Percentiles rank a stretch among this genome's conserved stretches.
Conservation (phyloP, 306 rosid genomes). For the Sphenostylis stenocarpa region DNA sequence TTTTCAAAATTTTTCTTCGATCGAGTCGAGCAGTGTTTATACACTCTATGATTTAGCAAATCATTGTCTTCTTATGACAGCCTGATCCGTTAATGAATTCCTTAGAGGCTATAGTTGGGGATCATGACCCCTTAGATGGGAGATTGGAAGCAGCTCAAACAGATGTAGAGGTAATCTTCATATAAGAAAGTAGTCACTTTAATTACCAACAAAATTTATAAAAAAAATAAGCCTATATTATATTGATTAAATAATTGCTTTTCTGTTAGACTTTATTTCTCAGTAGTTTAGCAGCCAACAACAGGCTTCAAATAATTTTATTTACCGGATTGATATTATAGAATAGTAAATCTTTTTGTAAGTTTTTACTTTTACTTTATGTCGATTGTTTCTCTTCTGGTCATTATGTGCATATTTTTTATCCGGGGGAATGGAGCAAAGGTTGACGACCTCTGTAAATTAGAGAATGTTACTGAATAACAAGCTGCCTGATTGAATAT, state of each 20-base stretch:
- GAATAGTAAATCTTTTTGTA: constrained; percentile 2
- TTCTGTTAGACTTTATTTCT: background rate
- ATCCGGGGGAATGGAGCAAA: background rate
- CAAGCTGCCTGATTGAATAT: constrained; percentile 1
- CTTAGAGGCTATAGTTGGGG: constrained; percentile 83
- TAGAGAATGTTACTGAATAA: background rate
- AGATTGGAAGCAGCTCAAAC: constrained; percentile 64
- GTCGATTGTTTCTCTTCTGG: background rate
- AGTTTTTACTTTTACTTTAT: constrained; percentile 15
- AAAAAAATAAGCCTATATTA: background rate
- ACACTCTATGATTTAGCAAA: constrained; percentile 6
- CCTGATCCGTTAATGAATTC: constrained; percentile 86
- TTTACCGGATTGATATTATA: constrained; percentile 9
- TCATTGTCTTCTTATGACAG: constrained; percentile 49
- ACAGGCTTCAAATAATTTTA: constrained; percentile 4
- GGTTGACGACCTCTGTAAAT: background rate
- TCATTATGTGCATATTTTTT: constrained; percentile 1
- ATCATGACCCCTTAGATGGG: constrained; percentile 55
- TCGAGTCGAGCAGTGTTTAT: background rate
- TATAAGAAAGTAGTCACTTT: constrained; percentile 18
- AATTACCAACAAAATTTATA: background rate
- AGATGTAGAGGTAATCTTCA: constrained; percentile 63
- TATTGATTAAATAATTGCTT: constrained; percentile 7
- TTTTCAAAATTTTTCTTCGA: constrained; percentile 9
- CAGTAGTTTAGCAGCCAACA: constrained; percentile 14